These are phyloP conservation scores for Clonostachys chloroleuca DNA, from an alignment of 2,329 filamentous ascomycete species.

Conservation along the genomic window DNA sequence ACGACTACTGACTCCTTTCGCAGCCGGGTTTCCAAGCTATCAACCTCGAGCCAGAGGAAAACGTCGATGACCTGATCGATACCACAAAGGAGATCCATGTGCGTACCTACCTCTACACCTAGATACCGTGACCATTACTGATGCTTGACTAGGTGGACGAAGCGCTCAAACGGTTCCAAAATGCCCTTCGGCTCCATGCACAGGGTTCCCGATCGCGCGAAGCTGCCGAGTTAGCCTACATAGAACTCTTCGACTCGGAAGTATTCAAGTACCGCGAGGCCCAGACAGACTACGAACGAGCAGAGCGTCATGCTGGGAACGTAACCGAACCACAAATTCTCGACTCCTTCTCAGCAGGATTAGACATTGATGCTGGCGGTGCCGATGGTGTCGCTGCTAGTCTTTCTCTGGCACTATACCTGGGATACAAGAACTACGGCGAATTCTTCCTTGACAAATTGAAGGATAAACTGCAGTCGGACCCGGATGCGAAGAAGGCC, in stretches of 20 bases:
- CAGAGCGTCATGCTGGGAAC: conserved; percentile 50
- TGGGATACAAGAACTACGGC: conserved; percentile 93
- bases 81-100: conserved; percentile 91
- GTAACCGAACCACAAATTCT: conserved; percentile 28
- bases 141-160: conserved; percentile 68
- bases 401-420: conserved; percentile 82
- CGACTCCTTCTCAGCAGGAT: conserved; percentile 43
- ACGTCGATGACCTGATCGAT: conserved; percentile 85
- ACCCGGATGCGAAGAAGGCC: conserved; percentile 44
- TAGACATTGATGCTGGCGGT: conserved; percentile 55
- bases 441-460: conserved; percentile 77
- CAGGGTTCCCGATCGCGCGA: conserved; percentile 74
- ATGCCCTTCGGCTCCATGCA: conserved; percentile 84
- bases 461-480: conserved; percentile 25
- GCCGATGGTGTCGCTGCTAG: conserved; percentile 75
- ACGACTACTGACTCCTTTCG: conserved; percentile 3
- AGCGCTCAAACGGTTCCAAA: conserved; percentile 90
- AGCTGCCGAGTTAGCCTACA: conserved; percentile 77
- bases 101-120: conserved; percentile 5
- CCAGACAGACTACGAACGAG: conserved; percentile 75
- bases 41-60: conserved; percentile 92
- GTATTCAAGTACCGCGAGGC: conserved; percentile 92
- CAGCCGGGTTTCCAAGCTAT: conserved; percentile 75
- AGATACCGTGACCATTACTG: neutral
- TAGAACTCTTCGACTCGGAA: conserved; percentile 81